Evolutionary conservation across 257 asterid species (phyloP), one percentile per base, ranked within the genome.

Genomic region (Jacaranda mimosifolia): DNA sequence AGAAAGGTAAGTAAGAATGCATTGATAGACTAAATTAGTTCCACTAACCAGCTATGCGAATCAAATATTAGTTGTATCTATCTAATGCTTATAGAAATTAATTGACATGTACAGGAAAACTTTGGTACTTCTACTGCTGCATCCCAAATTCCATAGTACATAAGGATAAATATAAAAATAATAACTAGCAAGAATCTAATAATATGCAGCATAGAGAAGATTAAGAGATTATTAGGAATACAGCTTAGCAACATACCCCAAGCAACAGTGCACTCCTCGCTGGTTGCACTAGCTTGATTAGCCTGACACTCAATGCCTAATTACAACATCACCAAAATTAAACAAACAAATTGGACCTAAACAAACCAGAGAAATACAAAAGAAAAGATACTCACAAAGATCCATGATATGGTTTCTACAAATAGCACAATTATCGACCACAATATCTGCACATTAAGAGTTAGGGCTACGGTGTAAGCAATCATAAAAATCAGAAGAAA

Each of bases 221-320:
- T 11, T 2, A n/a, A 35, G 19, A 79, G 19, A n/a, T 1, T 26
- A 17, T 49, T 35, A 51, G 53, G 15, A 63, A 55, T 51, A 26
- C 5, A 74, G 65, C 14, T 26, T 65, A 59, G 69, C 7, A 64
- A 71, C 98, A 77, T 91, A 94, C 99, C 99, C 99, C 99, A 94
- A 83, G 98, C 99, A 80, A 90, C 97, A 0, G 99, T 91, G 86
- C 99, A 94, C 74, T 94, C 99, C 88, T 94, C 99, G 73, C 99
- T 94, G 7, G 99, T 94, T 6, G 98, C 98, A 67, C 98, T 94
- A 74, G 98, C 98, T 80, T 94, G 99, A 89, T 94, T 94, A 67
- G 99, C 98, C 88, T 94, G 99, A 77, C 99, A 94, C 91, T 94
- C 99, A 5, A 92, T 91, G 83, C 99, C 99, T 94, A 77, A 78